Evolutionary conservation across 1,284 basidiomycete genomes (phyloP).

Genomic region (Leccinum griseonigrum): DNA sequence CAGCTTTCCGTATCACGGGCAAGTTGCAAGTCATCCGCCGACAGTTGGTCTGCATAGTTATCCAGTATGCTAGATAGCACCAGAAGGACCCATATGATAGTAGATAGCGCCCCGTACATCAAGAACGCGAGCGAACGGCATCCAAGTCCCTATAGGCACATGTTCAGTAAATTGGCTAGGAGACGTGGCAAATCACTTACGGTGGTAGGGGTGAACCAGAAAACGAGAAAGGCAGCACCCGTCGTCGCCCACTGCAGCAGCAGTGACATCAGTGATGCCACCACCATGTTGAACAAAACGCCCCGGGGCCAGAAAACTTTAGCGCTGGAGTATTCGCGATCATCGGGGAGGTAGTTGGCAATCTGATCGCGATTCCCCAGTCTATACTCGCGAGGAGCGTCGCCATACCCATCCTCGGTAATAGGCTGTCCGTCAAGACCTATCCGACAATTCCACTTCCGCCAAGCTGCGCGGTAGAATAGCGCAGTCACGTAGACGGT

Average conservation of each 20-base stretch:
- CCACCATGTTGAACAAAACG: slow-evolving; percentile 32
- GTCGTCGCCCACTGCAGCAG: slow-evolving; percentile 41
- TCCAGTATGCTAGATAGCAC: slow-evolving; percentile 36
- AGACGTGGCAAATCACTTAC: slow-evolving; percentile 13
- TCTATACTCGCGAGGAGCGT: slow-evolving; percentile 16
- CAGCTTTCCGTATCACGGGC: not conserved
- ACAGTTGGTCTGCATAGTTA: slow-evolving; percentile 25
- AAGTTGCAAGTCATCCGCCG: not conserved
- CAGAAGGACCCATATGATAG: slow-evolving; percentile 37
- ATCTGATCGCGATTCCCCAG: slow-evolving; percentile 29
- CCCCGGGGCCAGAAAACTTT: slow-evolving; percentile 27
- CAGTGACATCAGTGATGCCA: slow-evolving; percentile 35
- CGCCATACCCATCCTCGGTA: not conserved
- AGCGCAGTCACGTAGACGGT: slow-evolving; percentile 16
- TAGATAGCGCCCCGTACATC: slow-evolving; percentile 37
- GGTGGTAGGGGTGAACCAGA: slow-evolving; percentile 38
- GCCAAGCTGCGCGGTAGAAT: slow-evolving; percentile 25
- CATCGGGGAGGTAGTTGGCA: slow-evolving; percentile 16
- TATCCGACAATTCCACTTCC: not conserved
- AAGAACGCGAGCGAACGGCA: slow-evolving; percentile 41
- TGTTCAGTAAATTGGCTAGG: too few relatives aligned
- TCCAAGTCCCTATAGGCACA: slow-evolving; percentile 28
- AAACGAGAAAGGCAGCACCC: slow-evolving; percentile 33
- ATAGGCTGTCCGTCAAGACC: slow-evolving; percentile 3
- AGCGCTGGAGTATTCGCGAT: not conserved